phyloP scores from a whole-genome alignment of 345 rosid species.

The Citrus inodora region DNA sequence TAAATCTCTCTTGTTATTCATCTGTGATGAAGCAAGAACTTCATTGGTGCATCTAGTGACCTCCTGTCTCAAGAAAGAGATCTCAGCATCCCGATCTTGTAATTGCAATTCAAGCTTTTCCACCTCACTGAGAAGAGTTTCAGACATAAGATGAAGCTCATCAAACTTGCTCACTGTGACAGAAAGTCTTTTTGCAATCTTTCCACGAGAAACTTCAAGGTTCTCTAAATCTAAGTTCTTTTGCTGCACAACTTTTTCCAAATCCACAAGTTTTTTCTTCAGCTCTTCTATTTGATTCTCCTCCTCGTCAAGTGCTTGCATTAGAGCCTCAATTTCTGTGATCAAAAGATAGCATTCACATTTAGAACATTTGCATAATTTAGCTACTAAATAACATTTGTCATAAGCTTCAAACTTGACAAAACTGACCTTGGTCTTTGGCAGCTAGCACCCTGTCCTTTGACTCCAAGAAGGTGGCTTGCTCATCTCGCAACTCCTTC shows the following conservation, averaged over 20 bases:
- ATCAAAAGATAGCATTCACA: conserved; percentile 8
- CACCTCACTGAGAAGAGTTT: conserved; percentile 71
- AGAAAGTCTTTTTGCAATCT: conserved; percentile 77
- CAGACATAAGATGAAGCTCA: conserved; percentile 91
- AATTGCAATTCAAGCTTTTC: conserved; percentile 86
- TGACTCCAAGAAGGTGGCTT: conserved; percentile 41
- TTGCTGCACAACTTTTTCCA: conserved; percentile 56
- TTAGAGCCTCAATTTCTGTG: conserved; percentile 85
- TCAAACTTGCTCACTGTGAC: conserved; percentile 81
- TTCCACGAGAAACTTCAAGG: conserved; percentile 77
- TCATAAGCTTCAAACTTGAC: conserved; percentile 15
- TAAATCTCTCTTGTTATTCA: conserved; percentile 46
- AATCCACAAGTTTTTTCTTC: conserved; percentile 51
- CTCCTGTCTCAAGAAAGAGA: conserved; percentile 96
- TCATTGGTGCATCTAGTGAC: conserved; percentile 93
- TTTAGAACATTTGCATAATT: conserved; percentile 1
- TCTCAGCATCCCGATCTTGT: conserved; percentile 84
- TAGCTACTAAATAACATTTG: neutral
- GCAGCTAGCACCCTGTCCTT: conserved; percentile 58
- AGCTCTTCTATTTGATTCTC: conserved; percentile 87
- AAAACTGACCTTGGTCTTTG: conserved; percentile 74
- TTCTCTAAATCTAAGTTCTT: conserved; percentile 67
- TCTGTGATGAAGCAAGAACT: conserved; percentile 72
- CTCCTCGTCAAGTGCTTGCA: conserved; percentile 98
- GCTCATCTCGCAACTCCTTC: conserved; percentile 59